A percentile compares a stretch with the other conserved stretches of the same genome.
Conservation (phyloP, 2,329 filamentous ascomycete species). For the Nigrograna mackinnonii region DNA sequence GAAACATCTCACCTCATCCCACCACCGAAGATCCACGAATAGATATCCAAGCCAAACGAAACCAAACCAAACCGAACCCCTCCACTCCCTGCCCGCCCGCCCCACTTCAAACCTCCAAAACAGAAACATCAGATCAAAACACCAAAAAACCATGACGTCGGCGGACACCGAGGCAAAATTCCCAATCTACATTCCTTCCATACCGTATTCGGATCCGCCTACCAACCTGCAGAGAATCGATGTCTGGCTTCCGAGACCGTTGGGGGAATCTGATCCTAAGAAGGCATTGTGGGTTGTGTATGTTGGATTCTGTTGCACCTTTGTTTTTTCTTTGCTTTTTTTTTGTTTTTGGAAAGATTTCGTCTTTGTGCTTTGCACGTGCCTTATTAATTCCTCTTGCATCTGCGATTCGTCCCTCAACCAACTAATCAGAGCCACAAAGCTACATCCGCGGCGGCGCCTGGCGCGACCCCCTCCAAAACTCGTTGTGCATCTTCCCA, state of each 20-base stretch:
- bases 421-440: background rate
- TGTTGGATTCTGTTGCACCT: slow-evolving; percentile 7
- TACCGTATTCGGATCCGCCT: slow-evolving; percentile 29
- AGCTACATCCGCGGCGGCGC: slow-evolving; percentile 55
- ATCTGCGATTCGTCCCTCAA: background rate
- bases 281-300: slow-evolving; percentile 40
- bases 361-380: background rate
- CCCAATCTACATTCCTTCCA: slow-evolving; percentile 8
- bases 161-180: no score
- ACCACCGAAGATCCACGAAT: no score
- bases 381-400: slow-evolving; percentile 3
- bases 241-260: slow-evolving; percentile 44
- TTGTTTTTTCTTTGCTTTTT: slow-evolving; percentile 11
- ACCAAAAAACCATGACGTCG: no score
- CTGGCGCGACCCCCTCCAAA: slow-evolving; percentile 52
- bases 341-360: no score
- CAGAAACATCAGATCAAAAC: no score
- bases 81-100: no score
- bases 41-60: no score
- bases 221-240: slow-evolving; percentile 46
- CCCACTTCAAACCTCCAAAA: no score
- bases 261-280: slow-evolving; percentile 15
- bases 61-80: no score
- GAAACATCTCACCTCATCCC: no score
- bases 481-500: slow-evolving; percentile 35